Conservation (phyloP, 129 eudicot genomes). For the Lonicera japonica region DNA sequence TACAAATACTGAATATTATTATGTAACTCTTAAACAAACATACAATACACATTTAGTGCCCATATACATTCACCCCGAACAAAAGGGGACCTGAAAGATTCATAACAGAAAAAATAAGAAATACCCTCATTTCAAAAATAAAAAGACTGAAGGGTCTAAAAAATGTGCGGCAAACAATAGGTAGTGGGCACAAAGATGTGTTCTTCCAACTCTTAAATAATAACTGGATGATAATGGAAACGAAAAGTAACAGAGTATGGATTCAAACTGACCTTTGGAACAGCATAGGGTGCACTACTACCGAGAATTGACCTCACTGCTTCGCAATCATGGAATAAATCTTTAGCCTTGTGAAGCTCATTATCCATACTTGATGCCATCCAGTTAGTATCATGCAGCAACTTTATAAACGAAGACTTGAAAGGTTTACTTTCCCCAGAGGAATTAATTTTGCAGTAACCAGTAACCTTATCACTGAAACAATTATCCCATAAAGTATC, state of each 20-base stretch:
- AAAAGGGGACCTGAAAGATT: not conserved
- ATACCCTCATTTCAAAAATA: not conserved
- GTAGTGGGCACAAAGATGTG: not conserved
- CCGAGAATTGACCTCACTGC: slow-evolving; percentile 62
- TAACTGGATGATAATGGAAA: not conserved
- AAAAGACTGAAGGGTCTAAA: too few species aligned
- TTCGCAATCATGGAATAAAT: slow-evolving; percentile 61
- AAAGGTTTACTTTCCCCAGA: slow-evolving; percentile 32
- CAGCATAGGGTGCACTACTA: slow-evolving; percentile 55
- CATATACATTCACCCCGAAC: too few species aligned
- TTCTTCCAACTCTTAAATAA: not conserved
- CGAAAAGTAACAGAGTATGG: not conserved
- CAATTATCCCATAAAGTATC: slow-evolving; percentile 71
- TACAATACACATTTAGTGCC: too few species aligned
- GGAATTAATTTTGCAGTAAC: slow-evolving; percentile 28
- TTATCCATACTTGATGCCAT: slow-evolving; percentile 49
- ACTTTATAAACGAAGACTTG: slow-evolving; percentile 41
- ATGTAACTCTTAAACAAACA: too few species aligned
- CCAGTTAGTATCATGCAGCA: slow-evolving; percentile 54
- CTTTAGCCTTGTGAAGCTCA: slow-evolving; percentile 55
- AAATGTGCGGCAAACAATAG: not conserved
- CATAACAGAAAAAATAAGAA: not conserved
- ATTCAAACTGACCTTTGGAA: slow-evolving; percentile 54
- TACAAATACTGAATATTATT: too few species aligned
- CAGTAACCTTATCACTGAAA: slow-evolving; percentile 52